Evolutionary conservation across 108 stramenopile genomes (phyloP).

Genomic region (Fragilaria radians): DNA sequence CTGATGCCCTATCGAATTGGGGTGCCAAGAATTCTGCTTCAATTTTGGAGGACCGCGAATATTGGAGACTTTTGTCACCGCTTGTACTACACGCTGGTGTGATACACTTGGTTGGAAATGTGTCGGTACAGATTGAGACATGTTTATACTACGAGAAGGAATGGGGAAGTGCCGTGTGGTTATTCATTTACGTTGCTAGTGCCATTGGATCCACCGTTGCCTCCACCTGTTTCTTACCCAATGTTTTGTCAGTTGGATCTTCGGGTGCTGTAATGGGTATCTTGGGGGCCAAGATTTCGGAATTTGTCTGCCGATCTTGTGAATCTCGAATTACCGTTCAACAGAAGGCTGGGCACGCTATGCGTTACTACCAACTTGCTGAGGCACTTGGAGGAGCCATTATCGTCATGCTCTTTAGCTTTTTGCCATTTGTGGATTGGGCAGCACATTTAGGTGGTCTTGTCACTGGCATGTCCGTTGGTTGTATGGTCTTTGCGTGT

Average conservation of each 20-base stretch:
- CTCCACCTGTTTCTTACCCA: constrained; percentile 57
- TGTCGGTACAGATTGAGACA: constrained; percentile 69
- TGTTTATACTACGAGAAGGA: constrained; percentile 74
- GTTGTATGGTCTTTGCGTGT: constrained; percentile 53
- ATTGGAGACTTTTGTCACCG: constrained; percentile 67
- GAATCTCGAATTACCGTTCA: constrained; percentile 42
- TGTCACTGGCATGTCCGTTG: constrained; percentile 58
- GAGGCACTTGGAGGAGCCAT: constrained; percentile 51
- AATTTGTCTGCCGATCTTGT: constrained; percentile 56
- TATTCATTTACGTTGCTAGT: constrained; percentile 55
- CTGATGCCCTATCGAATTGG: constrained; percentile 58
- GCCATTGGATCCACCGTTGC: constrained; percentile 58
- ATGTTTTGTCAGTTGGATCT: constrained; percentile 69
- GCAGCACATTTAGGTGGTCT: constrained; percentile 76
- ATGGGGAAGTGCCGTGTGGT: constrained; percentile 70
- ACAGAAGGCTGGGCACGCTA: constrained; percentile 45
- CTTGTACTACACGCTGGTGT: constrained; percentile 79
- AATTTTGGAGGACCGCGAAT: constrained; percentile 73
- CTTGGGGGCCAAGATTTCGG: constrained; percentile 74
- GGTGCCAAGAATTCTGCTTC: constrained; percentile 69
- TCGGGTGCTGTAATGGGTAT: constrained; percentile 82
- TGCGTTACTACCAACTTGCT: constrained; percentile 62
- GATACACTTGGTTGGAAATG: constrained; percentile 69
- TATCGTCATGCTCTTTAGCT: constrained; percentile 52
- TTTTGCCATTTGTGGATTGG: constrained; percentile 75